Conservation (phyloP, 164 flowering plant species). For the Aristolochia californica region DNA sequence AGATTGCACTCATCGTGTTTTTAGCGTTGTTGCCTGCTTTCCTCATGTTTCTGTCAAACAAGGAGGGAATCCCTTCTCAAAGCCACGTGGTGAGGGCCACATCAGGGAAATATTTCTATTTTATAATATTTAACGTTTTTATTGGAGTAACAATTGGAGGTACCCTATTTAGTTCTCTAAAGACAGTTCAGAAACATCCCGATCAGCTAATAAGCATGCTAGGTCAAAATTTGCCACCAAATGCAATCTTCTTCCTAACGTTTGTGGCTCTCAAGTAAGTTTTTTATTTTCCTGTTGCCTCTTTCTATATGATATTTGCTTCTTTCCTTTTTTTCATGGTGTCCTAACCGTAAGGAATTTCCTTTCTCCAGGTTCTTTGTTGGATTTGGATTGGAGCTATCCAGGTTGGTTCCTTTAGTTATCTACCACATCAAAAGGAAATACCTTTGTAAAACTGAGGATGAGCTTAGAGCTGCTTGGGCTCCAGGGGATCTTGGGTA, state of each 20-base stretch:
- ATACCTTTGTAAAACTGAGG: conserved; percentile 83
- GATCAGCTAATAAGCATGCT: conserved; percentile 22
- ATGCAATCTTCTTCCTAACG: conserved; percentile 90
- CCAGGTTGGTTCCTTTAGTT: conserved; percentile 71
- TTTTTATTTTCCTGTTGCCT: neutral
- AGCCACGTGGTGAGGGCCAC: conserved; percentile 75
- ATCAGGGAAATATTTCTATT: conserved; percentile 94
- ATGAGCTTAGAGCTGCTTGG: conserved; percentile 84
- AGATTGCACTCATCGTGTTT: conserved; percentile 72
- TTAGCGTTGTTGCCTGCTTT: conserved; percentile 72
- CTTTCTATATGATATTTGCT: neutral
- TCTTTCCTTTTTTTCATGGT: too few relatives aligned
- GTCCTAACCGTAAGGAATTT: neutral
- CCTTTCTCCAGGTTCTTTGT: conserved; percentile 62
- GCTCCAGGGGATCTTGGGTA: conserved; percentile 66
- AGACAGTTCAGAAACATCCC: conserved; percentile 45
- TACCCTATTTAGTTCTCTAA: conserved; percentile 47
- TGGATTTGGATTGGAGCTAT: conserved; percentile 89
- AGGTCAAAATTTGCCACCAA: conserved; percentile 56
- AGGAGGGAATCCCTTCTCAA: conserved; percentile 73
- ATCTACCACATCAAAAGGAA: conserved; percentile 74
- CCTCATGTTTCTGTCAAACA: conserved; percentile 65
- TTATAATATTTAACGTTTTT: conserved; percentile 72
- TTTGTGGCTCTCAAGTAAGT: conserved; percentile 89
- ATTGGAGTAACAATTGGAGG: conserved; percentile 82